A percentile compares a stretch with the other conserved stretches of the same genome.
These are phyloP conservation scores for Rhodotorula sp. DNA, from an alignment of 1,284 basidiomycete species.

Conservation along the genomic window DNA sequence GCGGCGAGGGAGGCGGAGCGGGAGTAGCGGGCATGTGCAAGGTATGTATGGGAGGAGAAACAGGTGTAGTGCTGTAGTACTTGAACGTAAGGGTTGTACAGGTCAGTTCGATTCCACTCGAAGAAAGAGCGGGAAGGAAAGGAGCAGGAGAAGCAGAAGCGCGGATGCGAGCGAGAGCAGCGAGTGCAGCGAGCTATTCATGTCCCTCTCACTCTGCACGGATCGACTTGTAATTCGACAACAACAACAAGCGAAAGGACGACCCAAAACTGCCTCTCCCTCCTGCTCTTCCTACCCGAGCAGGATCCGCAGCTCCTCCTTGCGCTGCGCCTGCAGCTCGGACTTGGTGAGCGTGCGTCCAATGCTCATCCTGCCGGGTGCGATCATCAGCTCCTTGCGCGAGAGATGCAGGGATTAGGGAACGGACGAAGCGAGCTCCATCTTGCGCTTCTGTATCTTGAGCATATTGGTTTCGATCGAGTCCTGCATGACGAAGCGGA, in stretches of 20 bases:
- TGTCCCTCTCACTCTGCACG: too few species aligned
- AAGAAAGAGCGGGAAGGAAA: too few species aligned
- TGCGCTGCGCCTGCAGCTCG: conserved; percentile 45
- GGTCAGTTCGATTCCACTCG: too few species aligned
- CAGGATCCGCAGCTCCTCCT: conserved; percentile 46
- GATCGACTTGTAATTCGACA: too few species aligned
- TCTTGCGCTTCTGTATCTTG: conserved; percentile 92
- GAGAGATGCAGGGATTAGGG: conserved; percentile 44
- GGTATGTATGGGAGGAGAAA: too few species aligned
- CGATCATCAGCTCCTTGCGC: not conserved
- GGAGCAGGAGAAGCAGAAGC: too few species aligned
- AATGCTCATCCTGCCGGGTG: conserved; percentile 44
- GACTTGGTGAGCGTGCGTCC: conserved; percentile 46
- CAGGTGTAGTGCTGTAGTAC: too few species aligned
- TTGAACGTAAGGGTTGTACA: not conserved
- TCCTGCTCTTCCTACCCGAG: conserved; percentile 14
- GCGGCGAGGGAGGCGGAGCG: not conserved
- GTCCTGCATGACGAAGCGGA: conserved; percentile 88
- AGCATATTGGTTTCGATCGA: conserved; percentile 72
- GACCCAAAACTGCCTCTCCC: not conserved
- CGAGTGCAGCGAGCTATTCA: too few species aligned
- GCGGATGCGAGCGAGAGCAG: too few species aligned
- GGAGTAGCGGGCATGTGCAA: too few species aligned
- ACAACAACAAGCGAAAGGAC: not conserved
- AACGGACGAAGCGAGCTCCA: conserved; percentile 76